Conservation (phyloP, 495 filamentous ascomycete genomes). For the Podospora pseudopauciseta region DNA sequence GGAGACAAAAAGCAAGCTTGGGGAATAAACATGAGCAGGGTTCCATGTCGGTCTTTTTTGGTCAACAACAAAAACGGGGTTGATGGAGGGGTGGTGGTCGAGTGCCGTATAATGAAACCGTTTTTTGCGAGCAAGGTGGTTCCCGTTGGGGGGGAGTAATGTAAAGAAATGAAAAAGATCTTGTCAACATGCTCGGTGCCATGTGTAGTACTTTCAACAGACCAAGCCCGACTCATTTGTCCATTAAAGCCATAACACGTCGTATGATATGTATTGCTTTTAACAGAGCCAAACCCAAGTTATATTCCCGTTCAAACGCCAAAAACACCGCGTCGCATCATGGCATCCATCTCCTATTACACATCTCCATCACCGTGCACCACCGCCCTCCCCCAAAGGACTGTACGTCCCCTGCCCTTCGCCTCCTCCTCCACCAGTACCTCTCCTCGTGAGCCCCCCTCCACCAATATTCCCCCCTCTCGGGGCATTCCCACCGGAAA, state of each 20-base stretch:
- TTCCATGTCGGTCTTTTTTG: neutral
- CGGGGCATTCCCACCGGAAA: neutral
- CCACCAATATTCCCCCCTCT: neutral
- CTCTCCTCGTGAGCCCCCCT: constrained; percentile 3
- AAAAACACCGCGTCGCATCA: neutral
- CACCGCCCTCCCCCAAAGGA: constrained; percentile 16
- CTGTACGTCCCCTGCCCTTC: constrained; percentile 19
- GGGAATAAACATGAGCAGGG: neutral
- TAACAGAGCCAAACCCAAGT: too few relatives aligned
- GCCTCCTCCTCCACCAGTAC: neutral
- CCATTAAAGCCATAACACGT: too few relatives aligned
- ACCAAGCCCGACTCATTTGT: too few relatives aligned
- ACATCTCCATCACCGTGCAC: neutral
- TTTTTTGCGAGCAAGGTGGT: neutral
- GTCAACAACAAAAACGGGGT: neutral
- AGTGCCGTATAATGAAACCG: neutral
- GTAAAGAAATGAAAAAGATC: neutral
- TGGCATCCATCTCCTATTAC: neutral
- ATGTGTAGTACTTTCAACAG: neutral
- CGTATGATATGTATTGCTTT: too few relatives aligned
- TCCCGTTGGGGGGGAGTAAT: neutral
- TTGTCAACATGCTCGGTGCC: neutral
- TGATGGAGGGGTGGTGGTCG: neutral
- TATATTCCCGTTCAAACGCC: neutral
- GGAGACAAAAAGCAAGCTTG: constrained; percentile 4